Evolutionary conservation across 176 grass and related monocot species (phyloP).

Genomic region (Poa pratensis): DNA sequence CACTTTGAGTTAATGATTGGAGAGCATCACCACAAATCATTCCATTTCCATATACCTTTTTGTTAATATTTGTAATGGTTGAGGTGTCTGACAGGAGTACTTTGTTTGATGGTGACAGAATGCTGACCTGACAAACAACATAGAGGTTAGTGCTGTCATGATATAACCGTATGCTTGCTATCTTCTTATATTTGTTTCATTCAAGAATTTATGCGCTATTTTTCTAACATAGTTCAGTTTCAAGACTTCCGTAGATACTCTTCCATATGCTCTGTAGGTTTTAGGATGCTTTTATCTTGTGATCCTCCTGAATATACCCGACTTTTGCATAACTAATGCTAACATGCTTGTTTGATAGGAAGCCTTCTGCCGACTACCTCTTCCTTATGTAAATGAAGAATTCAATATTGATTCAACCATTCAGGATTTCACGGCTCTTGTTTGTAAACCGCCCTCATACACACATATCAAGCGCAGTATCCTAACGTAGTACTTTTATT

Average conservation of each 20-base stretch:
- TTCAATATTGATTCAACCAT: constrained; percentile 75
- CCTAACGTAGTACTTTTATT: constrained; percentile 50
- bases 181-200: constrained; percentile 33
- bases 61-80: constrained; percentile 80
- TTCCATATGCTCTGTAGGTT: constrained; percentile 22
- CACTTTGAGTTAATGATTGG: constrained; percentile 38
- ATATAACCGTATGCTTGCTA: constrained; percentile 36
- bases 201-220: constrained; percentile 8
- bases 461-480: constrained; percentile 91
- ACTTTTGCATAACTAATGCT: constrained; percentile 34
- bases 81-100: constrained; percentile 80
- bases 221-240: constrained; percentile 13
- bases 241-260: neutral
- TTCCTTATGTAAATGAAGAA: constrained; percentile 92
- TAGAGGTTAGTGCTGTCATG: constrained; percentile 59
- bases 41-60: constrained; percentile 29
- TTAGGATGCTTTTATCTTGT: constrained; percentile 24
- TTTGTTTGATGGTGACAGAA: constrained; percentile 87
- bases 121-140: constrained; percentile 67
- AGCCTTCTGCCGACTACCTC: constrained; percentile 77
- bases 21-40: constrained; percentile 24
- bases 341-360: constrained; percentile 67
- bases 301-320: neutral
- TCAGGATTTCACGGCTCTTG: constrained; percentile 55
- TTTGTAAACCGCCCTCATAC: constrained; percentile 66